Conservation (phyloP, 2,329 filamentous ascomycete genomes). For the Lecanoromycetidae sp. region DNA sequence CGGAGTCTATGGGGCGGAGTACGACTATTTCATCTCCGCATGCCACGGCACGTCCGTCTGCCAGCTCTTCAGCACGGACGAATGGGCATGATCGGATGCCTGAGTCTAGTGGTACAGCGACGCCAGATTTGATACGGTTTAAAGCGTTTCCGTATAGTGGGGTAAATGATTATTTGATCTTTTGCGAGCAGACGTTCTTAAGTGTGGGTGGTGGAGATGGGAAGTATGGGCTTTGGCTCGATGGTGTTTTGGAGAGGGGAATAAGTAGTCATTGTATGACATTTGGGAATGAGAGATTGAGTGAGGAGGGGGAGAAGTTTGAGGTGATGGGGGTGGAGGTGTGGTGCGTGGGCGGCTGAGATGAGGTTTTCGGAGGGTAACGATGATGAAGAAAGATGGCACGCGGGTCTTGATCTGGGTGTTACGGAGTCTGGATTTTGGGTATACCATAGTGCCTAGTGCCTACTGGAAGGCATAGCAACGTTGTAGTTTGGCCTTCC, state of each 20-base stretch:
- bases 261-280: conserved; percentile 76
- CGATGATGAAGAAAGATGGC: too few relatives aligned
- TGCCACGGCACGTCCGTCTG: conserved; percentile 1
- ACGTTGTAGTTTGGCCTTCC: too few relatives aligned
- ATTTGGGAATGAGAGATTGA: conserved; percentile 88
- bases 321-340: conserved; percentile 81
- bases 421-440: too few relatives aligned
- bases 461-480: too few relatives aligned
- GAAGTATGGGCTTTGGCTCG: conserved; percentile 86
- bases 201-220: conserved; percentile 84
- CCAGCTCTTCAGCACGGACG: conserved; percentile 13
- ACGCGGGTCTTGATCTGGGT: too few relatives aligned
- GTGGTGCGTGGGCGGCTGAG: conserved; percentile 65
- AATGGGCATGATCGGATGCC: conserved; percentile 8
- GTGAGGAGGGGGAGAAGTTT: conserved; percentile 86
- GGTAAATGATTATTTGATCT: conserved; percentile 91
- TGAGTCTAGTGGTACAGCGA: not conserved
- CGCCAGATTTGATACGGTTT: conserved; percentile 64
- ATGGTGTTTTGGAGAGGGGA: conserved; percentile 71
- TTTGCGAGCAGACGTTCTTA: conserved; percentile 74
- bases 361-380: too few relatives aligned
- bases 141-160: conserved; percentile 95
- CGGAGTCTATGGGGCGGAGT: conserved; percentile 47
- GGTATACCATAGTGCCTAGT: too few relatives aligned
- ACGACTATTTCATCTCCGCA: conserved; percentile 40